phyloP scores from a whole-genome alignment of 495 filamentous ascomycete species.

The Apodospora peruviana region DNA sequence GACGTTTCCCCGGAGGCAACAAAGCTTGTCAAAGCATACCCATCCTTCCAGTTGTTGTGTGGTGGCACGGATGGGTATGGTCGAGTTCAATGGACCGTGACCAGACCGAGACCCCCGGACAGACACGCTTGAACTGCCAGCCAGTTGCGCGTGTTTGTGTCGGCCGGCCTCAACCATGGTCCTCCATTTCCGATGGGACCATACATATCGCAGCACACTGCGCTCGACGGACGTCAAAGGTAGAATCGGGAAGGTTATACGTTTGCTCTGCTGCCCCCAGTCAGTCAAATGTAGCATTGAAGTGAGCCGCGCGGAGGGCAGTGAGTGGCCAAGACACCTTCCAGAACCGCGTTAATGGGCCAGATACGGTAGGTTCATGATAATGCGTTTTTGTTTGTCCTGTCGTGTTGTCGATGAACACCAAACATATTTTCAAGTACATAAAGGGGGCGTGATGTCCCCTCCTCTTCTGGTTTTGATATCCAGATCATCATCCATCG shows the following conservation, averaged over 20 bases:
- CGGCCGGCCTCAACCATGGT: no score
- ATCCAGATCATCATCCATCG: not conserved
- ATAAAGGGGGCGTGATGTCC: not conserved
- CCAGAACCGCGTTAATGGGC: no score
- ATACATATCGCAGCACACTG: not conserved
- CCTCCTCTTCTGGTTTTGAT: not conserved
- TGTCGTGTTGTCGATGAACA: not conserved
- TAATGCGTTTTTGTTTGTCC: not conserved
- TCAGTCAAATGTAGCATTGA: not conserved
- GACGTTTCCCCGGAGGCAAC: no score
- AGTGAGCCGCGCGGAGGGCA: not conserved
- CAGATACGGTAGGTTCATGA: not conserved
- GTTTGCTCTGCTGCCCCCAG: not conserved
- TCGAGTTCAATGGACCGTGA: not conserved
- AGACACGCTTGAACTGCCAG: no score
- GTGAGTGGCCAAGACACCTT: not conserved
- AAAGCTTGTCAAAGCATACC: no score
- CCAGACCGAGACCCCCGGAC: not conserved
- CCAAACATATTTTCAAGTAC: not conserved
- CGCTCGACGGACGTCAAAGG: not conserved
- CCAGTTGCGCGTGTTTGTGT: no score
- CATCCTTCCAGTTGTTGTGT: not conserved
- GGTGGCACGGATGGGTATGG: not conserved
- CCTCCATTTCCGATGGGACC: not conserved
- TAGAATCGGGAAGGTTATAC: not conserved